A percentile compares a stretch with the other conserved stretches of the same genome.
Evolutionary conservation across 2,329 filamentous ascomycete genomes (phyloP).

Genomic region (Graphilbum fragrans): DNA sequence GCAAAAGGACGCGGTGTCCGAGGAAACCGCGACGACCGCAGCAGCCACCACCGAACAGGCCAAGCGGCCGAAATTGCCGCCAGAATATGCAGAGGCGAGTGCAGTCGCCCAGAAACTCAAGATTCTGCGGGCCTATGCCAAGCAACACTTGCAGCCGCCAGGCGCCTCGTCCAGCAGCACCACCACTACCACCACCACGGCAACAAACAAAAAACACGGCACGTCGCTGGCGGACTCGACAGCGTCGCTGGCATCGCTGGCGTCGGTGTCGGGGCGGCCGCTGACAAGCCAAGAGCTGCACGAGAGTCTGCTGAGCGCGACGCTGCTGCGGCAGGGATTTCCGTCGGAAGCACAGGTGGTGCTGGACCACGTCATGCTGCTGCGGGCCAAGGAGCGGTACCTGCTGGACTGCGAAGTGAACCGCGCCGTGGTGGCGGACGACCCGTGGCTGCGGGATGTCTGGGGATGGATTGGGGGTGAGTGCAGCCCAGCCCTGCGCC

Average conservation of each 20-base stretch:
- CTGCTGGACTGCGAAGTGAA: conserved; percentile 55
- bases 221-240: conserved; percentile 7
- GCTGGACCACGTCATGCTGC: conserved; percentile 45
- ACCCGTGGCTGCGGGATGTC: conserved; percentile 64
- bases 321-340: conserved; percentile 31
- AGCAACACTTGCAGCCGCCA: conserved; percentile 10
- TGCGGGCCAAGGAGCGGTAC: conserved; percentile 49
- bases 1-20: conserved; percentile 21
- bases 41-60: conserved; percentile 16
- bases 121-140: conserved; percentile 26
- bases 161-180: conserved; percentile 1
- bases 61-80: conserved; percentile 21
- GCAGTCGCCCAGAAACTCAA: conserved; percentile 37
- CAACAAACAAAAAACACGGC: background rate
- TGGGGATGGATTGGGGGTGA: conserved; percentile 64
- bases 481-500: conserved; percentile 11
- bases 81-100: conserved; percentile 26
- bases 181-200: background rate
- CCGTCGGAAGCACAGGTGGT: conserved; percentile 38
- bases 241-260: conserved; percentile 7
- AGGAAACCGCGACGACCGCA: conserved; percentile 18
- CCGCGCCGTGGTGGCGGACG: conserved; percentile 53
- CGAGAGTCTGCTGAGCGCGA: conserved; percentile 37
- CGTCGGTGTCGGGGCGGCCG: conserved; percentile 7
- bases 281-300: conserved; percentile 37